A percentile compares a stretch with the other conserved stretches of the same genome.
Conservation (phyloP, 2,329 filamentous ascomycete species). For the Fusarium vanettenii region DNA sequence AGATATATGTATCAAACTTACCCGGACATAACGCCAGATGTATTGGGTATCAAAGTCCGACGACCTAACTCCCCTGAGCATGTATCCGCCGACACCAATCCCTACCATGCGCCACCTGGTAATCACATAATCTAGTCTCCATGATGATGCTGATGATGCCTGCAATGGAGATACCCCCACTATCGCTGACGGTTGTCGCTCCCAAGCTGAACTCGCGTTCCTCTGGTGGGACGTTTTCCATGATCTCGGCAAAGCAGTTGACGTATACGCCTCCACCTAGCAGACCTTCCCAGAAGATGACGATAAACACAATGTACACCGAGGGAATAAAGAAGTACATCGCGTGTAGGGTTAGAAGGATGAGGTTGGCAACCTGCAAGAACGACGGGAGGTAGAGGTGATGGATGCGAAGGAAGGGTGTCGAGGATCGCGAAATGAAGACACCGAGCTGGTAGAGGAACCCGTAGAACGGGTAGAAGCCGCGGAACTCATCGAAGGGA, state of each 20-base stretch:
- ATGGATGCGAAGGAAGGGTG: conserved; percentile 85
- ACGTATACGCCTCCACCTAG: conserved; percentile 94
- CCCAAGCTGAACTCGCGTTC: conserved; percentile 93
- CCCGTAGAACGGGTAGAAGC: conserved; percentile 94
- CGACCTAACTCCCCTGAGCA: conserved; percentile 38
- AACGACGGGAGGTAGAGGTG: conserved; percentile 84
- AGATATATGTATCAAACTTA: neutral
- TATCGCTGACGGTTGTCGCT: conserved; percentile 92
- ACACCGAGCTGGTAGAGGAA: conserved; percentile 96
- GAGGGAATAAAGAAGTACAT: conserved; percentile 84
- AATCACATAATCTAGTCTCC: conserved; percentile 84
- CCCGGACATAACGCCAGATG: neutral
- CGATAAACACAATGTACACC: conserved; percentile 84
- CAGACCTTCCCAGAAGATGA: conserved; percentile 95
- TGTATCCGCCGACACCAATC: conserved; percentile 75
- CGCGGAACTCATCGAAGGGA: conserved; percentile 84
- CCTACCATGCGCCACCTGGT: conserved; percentile 84
- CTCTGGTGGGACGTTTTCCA: conserved; percentile 79
- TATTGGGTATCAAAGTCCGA: neutral
- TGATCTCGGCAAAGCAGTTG: conserved; percentile 94
- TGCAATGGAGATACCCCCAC: conserved; percentile 88
- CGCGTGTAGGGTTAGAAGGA: conserved; percentile 79
- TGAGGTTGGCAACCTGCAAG: conserved; percentile 83
- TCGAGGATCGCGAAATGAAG: conserved; percentile 92
- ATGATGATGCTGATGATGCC: conserved; percentile 85